Conservation (phyloP, 2,329 filamentous ascomycete species). For the Zelopaecilomyces penicillatus region DNA sequence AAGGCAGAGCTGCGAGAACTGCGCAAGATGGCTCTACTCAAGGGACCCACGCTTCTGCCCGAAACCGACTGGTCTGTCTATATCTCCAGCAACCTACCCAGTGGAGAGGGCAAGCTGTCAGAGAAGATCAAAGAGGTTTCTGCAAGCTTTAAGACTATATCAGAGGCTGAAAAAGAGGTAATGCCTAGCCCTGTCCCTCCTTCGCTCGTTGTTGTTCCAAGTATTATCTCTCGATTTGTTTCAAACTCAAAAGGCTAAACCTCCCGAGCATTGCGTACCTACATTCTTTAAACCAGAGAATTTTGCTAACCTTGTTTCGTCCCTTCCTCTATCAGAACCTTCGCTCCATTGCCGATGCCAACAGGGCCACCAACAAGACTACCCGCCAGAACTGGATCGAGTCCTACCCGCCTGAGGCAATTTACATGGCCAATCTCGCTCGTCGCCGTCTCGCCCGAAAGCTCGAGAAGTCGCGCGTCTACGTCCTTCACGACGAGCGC, state of each 20-base stretch:
- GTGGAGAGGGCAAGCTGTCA: conserved; percentile 8
- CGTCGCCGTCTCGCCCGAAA: conserved; percentile 34
- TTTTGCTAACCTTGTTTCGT: too few species aligned
- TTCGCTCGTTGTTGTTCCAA: not conserved
- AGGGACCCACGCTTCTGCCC: conserved; percentile 28
- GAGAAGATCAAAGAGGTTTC: conserved; percentile 19
- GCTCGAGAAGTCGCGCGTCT: conserved; percentile 16
- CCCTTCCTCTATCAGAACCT: conserved; percentile 19
- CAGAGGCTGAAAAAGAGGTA: conserved; percentile 36
- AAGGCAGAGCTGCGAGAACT: conserved; percentile 25
- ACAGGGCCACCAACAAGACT: conserved; percentile 32
- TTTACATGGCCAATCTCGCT: conserved; percentile 39
- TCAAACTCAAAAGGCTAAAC: conserved; percentile 1
- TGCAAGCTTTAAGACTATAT: conserved; percentile 30
- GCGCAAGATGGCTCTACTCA: conserved; percentile 33
- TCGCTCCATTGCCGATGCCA: conserved; percentile 24
- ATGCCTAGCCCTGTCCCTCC: conserved; percentile 10
- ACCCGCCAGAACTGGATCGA: conserved; percentile 41
- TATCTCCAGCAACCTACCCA: conserved; percentile 21
- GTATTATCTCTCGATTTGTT: not conserved
- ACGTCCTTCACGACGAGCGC: conserved; percentile 37
- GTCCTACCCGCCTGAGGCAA: conserved; percentile 28
- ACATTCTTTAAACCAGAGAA: too few species aligned
- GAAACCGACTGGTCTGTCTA: conserved; percentile 30
- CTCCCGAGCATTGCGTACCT: too few species aligned